phyloP scores from a whole-genome alignment of 345 rosid genomes.

The Mercurialis annua region DNA sequence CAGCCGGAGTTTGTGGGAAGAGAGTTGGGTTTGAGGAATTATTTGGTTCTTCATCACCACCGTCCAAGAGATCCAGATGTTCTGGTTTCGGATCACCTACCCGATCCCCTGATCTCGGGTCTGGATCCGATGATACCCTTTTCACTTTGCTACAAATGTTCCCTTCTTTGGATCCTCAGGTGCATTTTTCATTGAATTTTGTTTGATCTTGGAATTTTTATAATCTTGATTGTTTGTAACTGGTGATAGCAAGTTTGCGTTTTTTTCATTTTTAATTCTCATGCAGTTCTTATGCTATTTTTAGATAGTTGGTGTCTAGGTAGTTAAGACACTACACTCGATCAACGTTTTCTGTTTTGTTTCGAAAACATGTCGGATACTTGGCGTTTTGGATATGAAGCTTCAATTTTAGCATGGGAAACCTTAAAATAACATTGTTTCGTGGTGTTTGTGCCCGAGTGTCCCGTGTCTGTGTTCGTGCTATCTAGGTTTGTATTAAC shows the following conservation, averaged over 20 bases:
- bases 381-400: too few species aligned
- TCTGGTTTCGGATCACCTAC: constrained; percentile 42
- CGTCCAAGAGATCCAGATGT: constrained; percentile 46
- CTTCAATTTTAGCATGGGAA: too few species aligned
- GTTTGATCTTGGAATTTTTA: background rate
- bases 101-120: constrained; percentile 32
- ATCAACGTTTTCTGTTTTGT: too few species aligned
- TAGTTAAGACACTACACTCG: too few species aligned
- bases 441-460: too few species aligned
- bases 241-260: background rate
- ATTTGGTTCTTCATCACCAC: constrained; percentile 39
- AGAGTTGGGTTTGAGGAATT: constrained; percentile 49
- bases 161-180: constrained; percentile 56
- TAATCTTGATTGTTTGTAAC: background rate
- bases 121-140: constrained; percentile 44
- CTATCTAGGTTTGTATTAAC: too few species aligned
- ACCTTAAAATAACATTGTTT: too few species aligned
- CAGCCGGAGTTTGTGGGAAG: constrained; percentile 54
- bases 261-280: too few species aligned
- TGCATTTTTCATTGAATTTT: constrained; percentile 11
- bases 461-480: too few species aligned
- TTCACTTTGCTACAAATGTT: constrained; percentile 38
- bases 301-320: too few species aligned
- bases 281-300: too few species aligned
- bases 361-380: too few species aligned